phyloP scores from a whole-genome alignment of 257 asterid genomes.

The Buddleja alternifolia region DNA sequence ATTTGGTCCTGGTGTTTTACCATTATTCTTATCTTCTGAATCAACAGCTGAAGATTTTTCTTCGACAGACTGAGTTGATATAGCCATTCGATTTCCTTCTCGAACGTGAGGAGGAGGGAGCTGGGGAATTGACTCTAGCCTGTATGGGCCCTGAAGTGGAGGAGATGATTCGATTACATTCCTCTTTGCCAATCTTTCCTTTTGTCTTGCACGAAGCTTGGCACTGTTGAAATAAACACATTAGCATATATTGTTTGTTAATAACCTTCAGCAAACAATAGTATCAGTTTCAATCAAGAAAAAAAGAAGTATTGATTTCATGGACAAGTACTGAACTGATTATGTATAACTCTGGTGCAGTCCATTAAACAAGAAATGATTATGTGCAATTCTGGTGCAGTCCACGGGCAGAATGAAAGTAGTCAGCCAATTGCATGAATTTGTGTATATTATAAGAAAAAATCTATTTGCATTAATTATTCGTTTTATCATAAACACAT shows the following conservation, averaged over 20 bases:
- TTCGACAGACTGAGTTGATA: conserved; percentile 42
- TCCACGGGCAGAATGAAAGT: background rate
- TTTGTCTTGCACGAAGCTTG: conserved; percentile 90
- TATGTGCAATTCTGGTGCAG: conserved; percentile 30
- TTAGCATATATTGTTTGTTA: conserved; percentile 5
- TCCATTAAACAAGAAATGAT: conserved; percentile 12
- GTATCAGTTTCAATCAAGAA: background rate
- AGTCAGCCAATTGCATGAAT: background rate
- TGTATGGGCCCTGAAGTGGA: conserved; percentile 38
- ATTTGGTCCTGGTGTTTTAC: conserved; percentile 34
- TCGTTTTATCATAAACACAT: background rate
- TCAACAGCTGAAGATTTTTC: conserved; percentile 46
- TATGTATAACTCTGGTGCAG: no score
- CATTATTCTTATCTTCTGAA: conserved; percentile 33
- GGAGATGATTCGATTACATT: conserved; percentile 43
- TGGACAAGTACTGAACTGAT: no score
- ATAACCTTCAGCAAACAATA: conserved; percentile 6
- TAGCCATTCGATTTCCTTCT: conserved; percentile 43
- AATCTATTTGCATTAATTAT: background rate
- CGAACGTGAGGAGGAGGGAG: conserved; percentile 37
- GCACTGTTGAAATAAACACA: conserved; percentile 48
- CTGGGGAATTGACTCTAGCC: conserved; percentile 36
- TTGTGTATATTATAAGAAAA: background rate
- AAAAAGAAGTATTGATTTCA: background rate
- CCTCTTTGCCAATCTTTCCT: conserved; percentile 65